Evolutionary conservation across 345 rosid species (phyloP).

Genomic region (Erucastrum elatum): DNA sequence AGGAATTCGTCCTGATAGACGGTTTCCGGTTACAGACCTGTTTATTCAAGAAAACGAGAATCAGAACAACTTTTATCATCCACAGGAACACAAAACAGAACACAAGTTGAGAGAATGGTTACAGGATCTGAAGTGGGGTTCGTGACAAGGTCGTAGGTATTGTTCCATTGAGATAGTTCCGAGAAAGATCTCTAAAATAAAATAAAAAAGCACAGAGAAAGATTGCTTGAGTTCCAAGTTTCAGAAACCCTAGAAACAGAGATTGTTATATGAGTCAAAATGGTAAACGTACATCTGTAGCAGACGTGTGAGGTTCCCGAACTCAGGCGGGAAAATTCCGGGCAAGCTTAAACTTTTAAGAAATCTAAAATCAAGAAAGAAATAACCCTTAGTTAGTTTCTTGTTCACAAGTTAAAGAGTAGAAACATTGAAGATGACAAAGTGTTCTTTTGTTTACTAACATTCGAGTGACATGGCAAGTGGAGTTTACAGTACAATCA

Average conservation of each 20-base stretch:
- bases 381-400: neutral
- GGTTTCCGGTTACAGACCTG: conserved; percentile 68
- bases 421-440: neutral
- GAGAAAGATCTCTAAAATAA: conserved; percentile 59
- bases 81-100: neutral
- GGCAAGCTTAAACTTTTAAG: conserved; percentile 58
- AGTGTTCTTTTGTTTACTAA: conserved; percentile 24
- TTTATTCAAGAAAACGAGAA: neutral
- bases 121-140: conserved; percentile 58
- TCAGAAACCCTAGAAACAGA: neutral
- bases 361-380: conserved; percentile 34
- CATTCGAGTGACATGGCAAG: conserved; percentile 67
- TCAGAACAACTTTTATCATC: neutral
- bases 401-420: neutral
- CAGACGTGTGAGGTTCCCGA: conserved; percentile 59
- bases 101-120: conserved; percentile 32
- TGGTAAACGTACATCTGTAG: conserved; percentile 54
- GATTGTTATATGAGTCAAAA: neutral
- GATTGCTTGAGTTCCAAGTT: conserved; percentile 23
- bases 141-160: conserved; percentile 56
- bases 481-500: conserved; percentile 42
- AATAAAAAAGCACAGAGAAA: neutral
- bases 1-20: conserved; percentile 66
- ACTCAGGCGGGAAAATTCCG: conserved; percentile 67
- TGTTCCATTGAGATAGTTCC: conserved; percentile 72